These are phyloP conservation scores for Kwoniella europaea DNA, from an alignment of 768 basidiomycete genomes.

Conservation along the genomic window DNA sequence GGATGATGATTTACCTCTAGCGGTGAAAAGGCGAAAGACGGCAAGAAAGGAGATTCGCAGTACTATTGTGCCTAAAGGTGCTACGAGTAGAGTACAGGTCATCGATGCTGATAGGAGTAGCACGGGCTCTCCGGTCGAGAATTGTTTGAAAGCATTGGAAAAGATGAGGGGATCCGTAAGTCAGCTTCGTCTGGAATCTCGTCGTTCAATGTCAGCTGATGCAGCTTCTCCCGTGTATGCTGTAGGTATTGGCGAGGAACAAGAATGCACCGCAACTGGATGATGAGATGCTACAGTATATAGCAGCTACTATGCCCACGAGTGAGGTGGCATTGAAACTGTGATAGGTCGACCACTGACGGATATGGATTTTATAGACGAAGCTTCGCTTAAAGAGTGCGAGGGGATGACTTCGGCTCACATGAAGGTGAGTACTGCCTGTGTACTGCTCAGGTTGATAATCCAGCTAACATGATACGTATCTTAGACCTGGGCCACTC, in stretches of 20 bases:
- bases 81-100: neutral
- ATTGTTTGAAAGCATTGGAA: slow-evolving; percentile 38
- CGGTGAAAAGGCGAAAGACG: slow-evolving; percentile 32
- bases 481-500: slow-evolving; percentile 16
- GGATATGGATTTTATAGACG: slow-evolving; percentile 13
- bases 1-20: slow-evolving; percentile 28
- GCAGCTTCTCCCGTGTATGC: neutral
- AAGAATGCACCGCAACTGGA: slow-evolving; percentile 39
- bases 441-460: too few relatives aligned
- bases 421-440: slow-evolving; percentile 28
- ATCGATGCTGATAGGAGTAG: slow-evolving; percentile 24
- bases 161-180: slow-evolving; percentile 36
- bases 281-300: slow-evolving; percentile 46
- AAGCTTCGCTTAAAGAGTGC: slow-evolving; percentile 25
- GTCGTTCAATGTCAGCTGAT: slow-evolving; percentile 1
- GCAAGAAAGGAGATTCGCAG: slow-evolving; percentile 10
- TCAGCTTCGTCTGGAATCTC: neutral
- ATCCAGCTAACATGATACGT: too few relatives aligned
- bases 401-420: slow-evolving; percentile 50
- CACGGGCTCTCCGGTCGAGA: slow-evolving; percentile 32
- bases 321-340: slow-evolving; percentile 36
- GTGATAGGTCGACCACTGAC: neutral
- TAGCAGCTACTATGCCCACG: slow-evolving; percentile 47
- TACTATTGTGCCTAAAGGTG: slow-evolving; percentile 3
- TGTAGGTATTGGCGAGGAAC: slow-evolving; percentile 30